phyloP scores from a whole-genome alignment of 2,329 filamentous ascomycete species.

The Botrytis squamosa region DNA sequence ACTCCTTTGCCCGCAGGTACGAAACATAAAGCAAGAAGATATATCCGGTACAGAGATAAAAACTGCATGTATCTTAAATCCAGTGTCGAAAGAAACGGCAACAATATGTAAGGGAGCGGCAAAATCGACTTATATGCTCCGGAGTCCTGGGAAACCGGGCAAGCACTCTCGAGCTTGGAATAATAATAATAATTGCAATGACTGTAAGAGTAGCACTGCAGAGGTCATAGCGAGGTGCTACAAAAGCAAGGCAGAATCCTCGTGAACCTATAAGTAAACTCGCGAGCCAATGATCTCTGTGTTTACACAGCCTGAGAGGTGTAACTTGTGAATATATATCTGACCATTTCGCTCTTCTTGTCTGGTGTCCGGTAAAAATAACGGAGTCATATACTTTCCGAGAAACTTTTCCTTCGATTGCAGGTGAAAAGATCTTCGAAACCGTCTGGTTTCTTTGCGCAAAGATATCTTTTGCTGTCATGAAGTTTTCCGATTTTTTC shows the following conservation, averaged over 20 bases:
- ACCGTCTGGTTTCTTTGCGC: not conserved
- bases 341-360: not conserved
- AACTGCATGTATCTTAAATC: too few species aligned
- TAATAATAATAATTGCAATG: not conserved
- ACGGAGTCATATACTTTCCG: not conserved
- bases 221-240: not conserved
- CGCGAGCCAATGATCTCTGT: not conserved
- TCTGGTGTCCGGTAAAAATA: not conserved
- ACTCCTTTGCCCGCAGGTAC: not conserved
- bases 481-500: not conserved
- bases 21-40: not conserved
- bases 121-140: not conserved
- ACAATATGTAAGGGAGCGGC: not conserved
- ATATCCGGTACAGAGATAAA: not conserved
- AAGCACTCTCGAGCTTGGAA: not conserved
- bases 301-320: not conserved
- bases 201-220: not conserved
- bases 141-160: rapidly evolving
- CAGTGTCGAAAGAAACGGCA: not conserved
- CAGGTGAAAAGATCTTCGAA: not conserved
- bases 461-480: not conserved
- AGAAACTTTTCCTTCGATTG: not conserved
- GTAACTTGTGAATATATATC: not conserved
- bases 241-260: not conserved
- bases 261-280: not conserved